phyloP scores from a whole-genome alignment of 163 green algal genomes.

The Botryococcus braunii region DNA sequence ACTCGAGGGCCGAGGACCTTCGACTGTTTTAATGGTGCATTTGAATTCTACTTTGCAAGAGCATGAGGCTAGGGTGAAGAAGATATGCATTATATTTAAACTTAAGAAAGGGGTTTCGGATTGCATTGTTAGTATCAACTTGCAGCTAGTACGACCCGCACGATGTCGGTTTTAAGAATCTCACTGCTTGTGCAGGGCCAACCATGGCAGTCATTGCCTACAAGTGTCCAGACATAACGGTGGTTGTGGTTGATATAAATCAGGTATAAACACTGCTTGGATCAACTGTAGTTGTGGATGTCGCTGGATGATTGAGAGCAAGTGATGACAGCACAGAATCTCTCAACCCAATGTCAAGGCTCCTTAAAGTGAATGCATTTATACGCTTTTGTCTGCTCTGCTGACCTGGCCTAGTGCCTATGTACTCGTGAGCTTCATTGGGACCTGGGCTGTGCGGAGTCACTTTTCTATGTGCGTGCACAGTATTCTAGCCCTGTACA shows the following conservation, averaged over 20 bases:
- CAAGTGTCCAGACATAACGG: constrained; percentile 89
- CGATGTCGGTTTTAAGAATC: neutral
- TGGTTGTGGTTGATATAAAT: constrained; percentile 90
- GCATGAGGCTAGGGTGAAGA: neutral
- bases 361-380: too few relatives aligned
- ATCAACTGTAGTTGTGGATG: too few relatives aligned
- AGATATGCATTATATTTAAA: neutral
- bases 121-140: neutral
- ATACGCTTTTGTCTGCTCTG: too few relatives aligned
- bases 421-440: too few relatives aligned
- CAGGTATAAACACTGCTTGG: constrained; percentile 35
- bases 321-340: neutral
- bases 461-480: too few relatives aligned
- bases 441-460: too few relatives aligned
- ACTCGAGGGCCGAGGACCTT: constrained; percentile 9
- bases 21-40: neutral
- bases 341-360: neutral
- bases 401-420: too few relatives aligned
- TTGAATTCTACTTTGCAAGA: neutral
- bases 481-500: neutral
- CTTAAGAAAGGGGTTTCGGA: neutral
- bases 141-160: neutral
- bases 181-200: constrained; percentile 59
- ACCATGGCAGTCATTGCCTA: constrained; percentile 95
- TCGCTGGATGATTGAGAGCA: neutral